Conservation (phyloP, 2,329 filamentous ascomycete species). For the Rhynchosporium graminicola region DNA sequence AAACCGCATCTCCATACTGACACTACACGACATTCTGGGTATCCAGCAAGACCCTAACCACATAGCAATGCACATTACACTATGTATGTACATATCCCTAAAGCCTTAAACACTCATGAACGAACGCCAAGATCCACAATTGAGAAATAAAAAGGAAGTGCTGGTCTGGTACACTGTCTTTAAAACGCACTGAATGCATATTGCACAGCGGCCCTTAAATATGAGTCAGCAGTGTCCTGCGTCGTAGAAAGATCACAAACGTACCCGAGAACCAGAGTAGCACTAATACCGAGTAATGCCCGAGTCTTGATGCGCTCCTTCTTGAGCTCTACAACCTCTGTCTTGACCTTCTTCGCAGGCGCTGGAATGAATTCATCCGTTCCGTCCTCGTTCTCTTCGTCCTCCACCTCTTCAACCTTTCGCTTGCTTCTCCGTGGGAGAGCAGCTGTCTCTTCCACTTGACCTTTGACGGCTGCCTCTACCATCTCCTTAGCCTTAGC, state of each 20-base stretch:
- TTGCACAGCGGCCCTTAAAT: constrained; percentile 39
- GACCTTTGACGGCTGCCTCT: constrained; percentile 58
- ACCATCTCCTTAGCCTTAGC: constrained; percentile 88
- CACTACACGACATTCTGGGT: constrained; percentile 20
- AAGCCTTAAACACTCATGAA: constrained; percentile 9
- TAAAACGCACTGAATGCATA: constrained; percentile 40
- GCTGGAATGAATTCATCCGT: constrained; percentile 47
- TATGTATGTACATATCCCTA: constrained; percentile 1
- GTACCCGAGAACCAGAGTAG: constrained; percentile 88
- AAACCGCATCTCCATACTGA: constrained; percentile 1
- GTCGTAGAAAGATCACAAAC: constrained; percentile 45
- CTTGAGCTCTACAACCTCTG: constrained; percentile 72
- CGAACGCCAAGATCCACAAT: constrained; percentile 14
- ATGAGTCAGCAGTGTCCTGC: constrained; percentile 23
- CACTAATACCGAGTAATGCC: constrained; percentile 81
- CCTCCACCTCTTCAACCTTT: constrained; percentile 70
- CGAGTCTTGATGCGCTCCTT: constrained; percentile 85
- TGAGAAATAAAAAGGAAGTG: constrained; percentile 21
- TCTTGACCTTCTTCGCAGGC: constrained; percentile 74
- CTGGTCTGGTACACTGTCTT: constrained; percentile 14
- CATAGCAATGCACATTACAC: not conserved
- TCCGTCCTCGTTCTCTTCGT: constrained; percentile 49
- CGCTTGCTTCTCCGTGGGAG: constrained; percentile 59
- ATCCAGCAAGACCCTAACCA: constrained; percentile 29
- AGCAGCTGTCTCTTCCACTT: constrained; percentile 18